Evolutionary conservation across 2,329 filamentous ascomycete species (phyloP).

Genomic region (Phyllosticta capitalensis): DNA sequence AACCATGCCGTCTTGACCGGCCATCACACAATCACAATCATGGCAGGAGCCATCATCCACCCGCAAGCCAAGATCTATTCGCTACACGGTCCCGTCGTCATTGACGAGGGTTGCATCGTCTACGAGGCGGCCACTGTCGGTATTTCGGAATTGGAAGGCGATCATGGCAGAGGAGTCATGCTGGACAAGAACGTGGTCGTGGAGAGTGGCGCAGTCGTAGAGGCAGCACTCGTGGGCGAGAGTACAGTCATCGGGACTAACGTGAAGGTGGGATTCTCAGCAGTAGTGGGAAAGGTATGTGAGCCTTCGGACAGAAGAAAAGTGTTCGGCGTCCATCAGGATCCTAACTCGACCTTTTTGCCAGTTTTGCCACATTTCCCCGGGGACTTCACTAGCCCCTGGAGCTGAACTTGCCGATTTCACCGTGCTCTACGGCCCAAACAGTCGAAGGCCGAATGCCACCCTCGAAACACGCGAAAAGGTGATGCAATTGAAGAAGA

Average conservation of each 20-base stretch:
- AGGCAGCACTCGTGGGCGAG: constrained; percentile 29
- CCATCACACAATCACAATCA: constrained; percentile 67
- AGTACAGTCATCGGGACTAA: constrained; percentile 25
- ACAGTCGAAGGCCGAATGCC: constrained; percentile 28
- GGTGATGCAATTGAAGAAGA: constrained; percentile 20
- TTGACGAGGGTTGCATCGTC: constrained; percentile 56
- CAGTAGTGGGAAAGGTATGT: constrained; percentile 33
- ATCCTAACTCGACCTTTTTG: background rate
- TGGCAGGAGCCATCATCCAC: constrained; percentile 72
- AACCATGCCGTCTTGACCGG: constrained; percentile 49
- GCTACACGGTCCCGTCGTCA: constrained; percentile 31
- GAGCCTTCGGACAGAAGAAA: background rate
- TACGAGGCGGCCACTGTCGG: constrained; percentile 51
- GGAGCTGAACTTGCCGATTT: constrained; percentile 35
- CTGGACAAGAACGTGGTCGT: constrained; percentile 35
- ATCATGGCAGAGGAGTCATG: constrained; percentile 20
- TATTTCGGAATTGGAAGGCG: constrained; percentile 15
- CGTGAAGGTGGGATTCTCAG: constrained; percentile 24
- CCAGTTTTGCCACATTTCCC: constrained; percentile 37
- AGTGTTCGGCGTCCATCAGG: background rate
- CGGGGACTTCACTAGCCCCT: constrained; percentile 25
- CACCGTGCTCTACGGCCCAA: constrained; percentile 35
- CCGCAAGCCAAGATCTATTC: constrained; percentile 55
- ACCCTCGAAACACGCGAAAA: constrained; percentile 27
- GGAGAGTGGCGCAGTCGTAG: constrained; percentile 34